Conservation (phyloP, 768 basidiomycete genomes). For the Pleurotus tuoliensis region DNA sequence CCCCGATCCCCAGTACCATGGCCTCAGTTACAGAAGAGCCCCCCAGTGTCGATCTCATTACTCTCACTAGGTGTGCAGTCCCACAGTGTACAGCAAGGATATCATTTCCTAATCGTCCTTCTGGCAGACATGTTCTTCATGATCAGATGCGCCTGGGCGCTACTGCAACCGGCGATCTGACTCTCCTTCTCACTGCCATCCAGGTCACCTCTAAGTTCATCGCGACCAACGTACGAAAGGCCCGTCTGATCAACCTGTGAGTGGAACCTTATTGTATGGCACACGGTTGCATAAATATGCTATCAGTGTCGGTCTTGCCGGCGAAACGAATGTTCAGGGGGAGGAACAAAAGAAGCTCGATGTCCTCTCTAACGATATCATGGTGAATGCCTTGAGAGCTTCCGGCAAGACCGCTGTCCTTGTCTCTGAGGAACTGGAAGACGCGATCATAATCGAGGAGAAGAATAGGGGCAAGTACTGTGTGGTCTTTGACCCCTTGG, state of each 20-base stretch:
- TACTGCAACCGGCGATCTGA: conserved; percentile 89
- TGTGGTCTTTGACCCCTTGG: conserved; percentile 97
- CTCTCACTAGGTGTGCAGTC: conserved; percentile 74
- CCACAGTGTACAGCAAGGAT: neutral
- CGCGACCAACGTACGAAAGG: conserved; percentile 95
- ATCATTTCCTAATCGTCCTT: conserved; percentile 9
- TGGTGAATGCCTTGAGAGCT: conserved; percentile 94
- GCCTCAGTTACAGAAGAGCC: conserved; percentile 47
- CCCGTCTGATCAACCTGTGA: conserved; percentile 94
- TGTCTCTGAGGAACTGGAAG: conserved; percentile 92
- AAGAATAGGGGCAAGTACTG: conserved; percentile 84
- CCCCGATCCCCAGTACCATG: conserved; percentile 3
- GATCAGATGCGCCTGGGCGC: conserved; percentile 83
- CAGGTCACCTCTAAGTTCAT: conserved; percentile 97
- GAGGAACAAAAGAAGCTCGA: conserved; percentile 99
- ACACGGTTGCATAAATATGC: no score
- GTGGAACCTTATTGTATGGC: conserved; percentile 22
- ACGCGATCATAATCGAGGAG: conserved; percentile 87
- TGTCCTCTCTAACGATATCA: conserved; percentile 97
- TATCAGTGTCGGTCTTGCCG: conserved; percentile 90
- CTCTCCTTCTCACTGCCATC: conserved; percentile 91
- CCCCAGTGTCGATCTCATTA: conserved; percentile 86
- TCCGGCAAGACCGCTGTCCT: conserved; percentile 97
- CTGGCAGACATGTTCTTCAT: conserved; percentile 74
- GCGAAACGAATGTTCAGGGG: conserved; percentile 94